These are phyloP conservation scores for Pyrenophora graminea DNA, from an alignment of 2,329 filamentous ascomycete species.

Conservation along the genomic window DNA sequence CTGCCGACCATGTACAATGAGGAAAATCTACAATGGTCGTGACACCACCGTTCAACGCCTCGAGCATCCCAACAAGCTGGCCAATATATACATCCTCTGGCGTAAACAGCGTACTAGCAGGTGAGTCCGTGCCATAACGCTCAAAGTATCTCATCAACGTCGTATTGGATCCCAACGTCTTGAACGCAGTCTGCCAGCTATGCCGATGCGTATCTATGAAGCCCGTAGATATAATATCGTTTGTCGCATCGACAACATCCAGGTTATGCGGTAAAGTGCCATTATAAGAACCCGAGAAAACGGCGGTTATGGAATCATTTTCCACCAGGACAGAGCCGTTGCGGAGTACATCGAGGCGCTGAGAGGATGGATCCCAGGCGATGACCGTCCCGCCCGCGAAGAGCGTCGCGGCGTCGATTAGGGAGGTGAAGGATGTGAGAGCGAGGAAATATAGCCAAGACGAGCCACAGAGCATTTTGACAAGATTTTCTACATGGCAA, in stretches of 20 bases:
- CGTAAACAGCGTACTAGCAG: slow-evolving; percentile 8
- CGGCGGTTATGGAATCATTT: slow-evolving; percentile 43
- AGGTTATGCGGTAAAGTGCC: slow-evolving; percentile 21
- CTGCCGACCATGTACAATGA: slow-evolving; percentile 46
- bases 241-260: slow-evolving; percentile 52
- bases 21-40: slow-evolving; percentile 54
- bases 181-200: slow-evolving; percentile 58
- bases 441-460: background rate
- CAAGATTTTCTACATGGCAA: background rate
- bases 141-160: slow-evolving; percentile 34
- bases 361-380: slow-evolving; percentile 45
- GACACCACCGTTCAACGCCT: slow-evolving; percentile 57
- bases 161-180: slow-evolving; percentile 58
- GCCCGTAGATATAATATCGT: slow-evolving; percentile 59
- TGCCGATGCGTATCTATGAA: slow-evolving; percentile 61
- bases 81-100: slow-evolving; percentile 31
- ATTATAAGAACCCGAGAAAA: slow-evolving; percentile 12
- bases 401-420: slow-evolving; percentile 7
- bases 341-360: slow-evolving; percentile 46
- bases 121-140: slow-evolving; percentile 15
- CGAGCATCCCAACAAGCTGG: slow-evolving; percentile 49
- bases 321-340: slow-evolving; percentile 50
- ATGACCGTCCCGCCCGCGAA: slow-evolving; percentile 47
- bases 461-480: slow-evolving; percentile 2
- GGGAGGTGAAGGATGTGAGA: slow-evolving; percentile 3